Evolutionary conservation across 768 basidiomycete genomes (phyloP).

Genomic region (Pisolithus microcarpus): DNA sequence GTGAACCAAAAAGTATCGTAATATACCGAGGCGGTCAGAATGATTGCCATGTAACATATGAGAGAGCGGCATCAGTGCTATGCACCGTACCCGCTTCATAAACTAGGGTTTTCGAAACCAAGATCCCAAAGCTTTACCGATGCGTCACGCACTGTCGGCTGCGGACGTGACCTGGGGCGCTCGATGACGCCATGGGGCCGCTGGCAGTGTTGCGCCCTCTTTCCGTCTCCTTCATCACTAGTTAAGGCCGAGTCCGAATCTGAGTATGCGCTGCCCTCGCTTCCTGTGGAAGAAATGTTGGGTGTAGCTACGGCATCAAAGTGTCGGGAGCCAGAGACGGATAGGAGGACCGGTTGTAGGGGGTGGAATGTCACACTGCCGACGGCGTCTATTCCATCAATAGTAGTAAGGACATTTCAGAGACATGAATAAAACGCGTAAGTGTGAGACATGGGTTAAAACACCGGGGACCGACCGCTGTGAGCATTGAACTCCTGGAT

Average conservation of each 20-base stretch:
- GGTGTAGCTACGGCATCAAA: conserved; percentile 30
- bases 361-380: conserved; percentile 75
- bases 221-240: background rate
- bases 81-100: too few species aligned
- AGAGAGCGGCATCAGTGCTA: too few species aligned
- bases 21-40: too few species aligned
- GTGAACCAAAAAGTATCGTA: too few species aligned
- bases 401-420: background rate
- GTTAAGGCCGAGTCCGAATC: background rate
- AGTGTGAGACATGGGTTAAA: background rate
- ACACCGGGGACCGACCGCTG: conserved; percentile 34
- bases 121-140: conserved; percentile 25
- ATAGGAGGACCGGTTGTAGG: conserved; percentile 46
- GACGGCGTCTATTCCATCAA: conserved; percentile 49
- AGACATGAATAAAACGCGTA: background rate
- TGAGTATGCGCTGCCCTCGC: conserved; percentile 3
- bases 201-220: too few species aligned
- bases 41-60: too few species aligned
- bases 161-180: conserved; percentile 9
- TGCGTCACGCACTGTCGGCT: conserved; percentile 17
- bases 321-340: conserved; percentile 74
- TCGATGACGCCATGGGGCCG: background rate
- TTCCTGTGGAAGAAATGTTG: background rate
- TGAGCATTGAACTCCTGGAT: conserved; percentile 45
- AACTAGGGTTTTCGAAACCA: background rate